Evolutionary conservation across 768 basidiomycete genomes (phyloP).

Genomic region (Coprinellus aureogranulatus): DNA sequence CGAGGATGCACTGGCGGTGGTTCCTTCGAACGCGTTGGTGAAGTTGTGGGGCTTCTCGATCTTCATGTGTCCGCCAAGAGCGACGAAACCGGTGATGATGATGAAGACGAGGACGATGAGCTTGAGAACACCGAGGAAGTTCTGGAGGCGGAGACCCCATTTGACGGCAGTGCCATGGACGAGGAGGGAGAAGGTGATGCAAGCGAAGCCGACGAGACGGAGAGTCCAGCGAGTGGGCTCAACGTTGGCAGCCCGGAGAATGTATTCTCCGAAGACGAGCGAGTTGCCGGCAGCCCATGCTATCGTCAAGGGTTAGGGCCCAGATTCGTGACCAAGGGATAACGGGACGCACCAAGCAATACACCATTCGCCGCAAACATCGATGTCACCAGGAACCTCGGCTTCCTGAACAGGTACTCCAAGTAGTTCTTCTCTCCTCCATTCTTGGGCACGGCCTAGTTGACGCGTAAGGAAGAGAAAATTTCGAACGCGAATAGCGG

Average conservation of each 20-base stretch:
- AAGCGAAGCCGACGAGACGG: conserved; percentile 34
- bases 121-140: conserved; percentile 60
- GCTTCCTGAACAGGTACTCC: conserved; percentile 57
- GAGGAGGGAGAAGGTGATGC: conserved; percentile 35
- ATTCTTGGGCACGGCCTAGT: conserved; percentile 53
- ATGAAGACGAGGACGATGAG: conserved; percentile 47
- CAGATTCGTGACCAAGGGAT: neutral
- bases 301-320: conserved; percentile 6
- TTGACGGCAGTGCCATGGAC: conserved; percentile 45
- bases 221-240: conserved; percentile 30
- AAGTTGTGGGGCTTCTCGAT: conserved; percentile 35
- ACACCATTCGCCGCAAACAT: conserved; percentile 54
- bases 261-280: conserved; percentile 61
- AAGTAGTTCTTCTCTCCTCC: conserved; percentile 76
- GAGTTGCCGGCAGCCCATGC: conserved; percentile 44
- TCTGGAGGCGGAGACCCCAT: conserved; percentile 60
- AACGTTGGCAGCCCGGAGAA: conserved; percentile 32
- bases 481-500: neutral
- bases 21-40: conserved; percentile 38
- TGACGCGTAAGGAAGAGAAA: neutral
- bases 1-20: conserved; percentile 44
- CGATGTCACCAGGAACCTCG: conserved; percentile 55
- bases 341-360: conserved; percentile 35
- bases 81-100: conserved; percentile 47
- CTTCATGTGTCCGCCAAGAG: conserved; percentile 34